Conservation (phyloP, 257 asterid genomes). For the Prunella vulgaris region DNA sequence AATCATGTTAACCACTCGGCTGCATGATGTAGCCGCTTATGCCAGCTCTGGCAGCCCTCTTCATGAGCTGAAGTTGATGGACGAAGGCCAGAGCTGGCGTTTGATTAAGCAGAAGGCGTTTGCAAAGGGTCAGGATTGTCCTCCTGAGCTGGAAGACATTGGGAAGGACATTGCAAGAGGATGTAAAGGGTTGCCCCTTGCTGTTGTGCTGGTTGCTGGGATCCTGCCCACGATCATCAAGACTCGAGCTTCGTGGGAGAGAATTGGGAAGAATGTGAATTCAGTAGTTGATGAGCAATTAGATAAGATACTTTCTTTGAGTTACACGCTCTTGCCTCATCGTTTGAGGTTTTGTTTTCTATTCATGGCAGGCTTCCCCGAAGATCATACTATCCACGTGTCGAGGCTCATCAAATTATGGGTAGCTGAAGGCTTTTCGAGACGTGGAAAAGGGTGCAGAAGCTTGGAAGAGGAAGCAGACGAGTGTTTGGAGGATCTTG, state of each 20-base stretch:
- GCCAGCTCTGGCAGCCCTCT: not conserved
- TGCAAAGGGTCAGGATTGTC: not conserved
- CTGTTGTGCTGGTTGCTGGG: slow-evolving; percentile 8
- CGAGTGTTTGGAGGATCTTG: slow-evolving; percentile 13
- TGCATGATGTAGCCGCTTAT: not conserved
- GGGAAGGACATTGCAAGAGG: not conserved
- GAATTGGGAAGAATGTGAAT: not conserved
- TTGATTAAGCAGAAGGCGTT: slow-evolving; percentile 4
- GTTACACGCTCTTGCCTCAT: slow-evolving; percentile 14
- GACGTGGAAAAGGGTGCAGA: not conserved
- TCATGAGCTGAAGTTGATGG: not conserved
- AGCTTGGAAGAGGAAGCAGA: slow-evolving; percentile 10
- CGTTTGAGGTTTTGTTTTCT: slow-evolving; percentile 4
- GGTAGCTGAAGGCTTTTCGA: not conserved
- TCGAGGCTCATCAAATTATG: not conserved
- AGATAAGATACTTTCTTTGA: not conserved
- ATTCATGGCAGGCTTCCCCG: not conserved
- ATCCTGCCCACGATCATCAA: not conserved
- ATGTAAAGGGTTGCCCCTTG: slow-evolving; percentile 7
- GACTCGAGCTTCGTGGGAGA: not conserved
- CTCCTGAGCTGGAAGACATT: not conserved
- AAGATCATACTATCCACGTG: not conserved
- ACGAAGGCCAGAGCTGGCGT: not conserved
- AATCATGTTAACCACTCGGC: slow-evolving; percentile 10
- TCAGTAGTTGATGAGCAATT: not conserved